Conservation (phyloP, 176 grass and related monocot species). For the Aegilops bicornis region DNA sequence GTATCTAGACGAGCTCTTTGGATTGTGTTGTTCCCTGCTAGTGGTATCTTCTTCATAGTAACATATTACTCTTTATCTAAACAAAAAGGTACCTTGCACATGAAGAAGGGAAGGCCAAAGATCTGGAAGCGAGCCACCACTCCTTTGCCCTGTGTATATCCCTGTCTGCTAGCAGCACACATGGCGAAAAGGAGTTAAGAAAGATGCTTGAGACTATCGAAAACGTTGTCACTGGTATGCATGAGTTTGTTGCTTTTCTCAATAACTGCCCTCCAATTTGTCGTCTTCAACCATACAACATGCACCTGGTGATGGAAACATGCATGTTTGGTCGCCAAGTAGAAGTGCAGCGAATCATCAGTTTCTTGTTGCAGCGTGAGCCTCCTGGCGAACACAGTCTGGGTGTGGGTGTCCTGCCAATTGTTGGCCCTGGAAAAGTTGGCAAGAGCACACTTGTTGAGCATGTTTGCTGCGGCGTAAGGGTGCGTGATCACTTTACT, state of each 20-base stretch:
- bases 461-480: background rate
- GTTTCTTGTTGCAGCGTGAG: background rate
- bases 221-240: background rate
- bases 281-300: constrained; percentile 4
- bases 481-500: background rate
- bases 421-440: background rate
- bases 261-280: constrained; percentile 7
- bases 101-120: background rate
- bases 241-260: background rate
- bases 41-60: too few relatives aligned
- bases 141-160: background rate
- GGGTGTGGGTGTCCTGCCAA: background rate
- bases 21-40: too few relatives aligned
- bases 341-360: background rate
- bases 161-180: background rate
- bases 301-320: background rate
- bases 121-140: background rate
- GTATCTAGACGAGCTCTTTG: too few relatives aligned
- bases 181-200: background rate
- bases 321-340: constrained; percentile 16
- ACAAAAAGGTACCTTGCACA: background rate
- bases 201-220: constrained; percentile 1
- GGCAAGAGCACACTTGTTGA: background rate
- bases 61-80: too few relatives aligned
- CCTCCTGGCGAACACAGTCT: background rate